Base-by-base conservation (phyloP, 352 stramenopile genomes). In the Pythium phragmiticola region DNA sequence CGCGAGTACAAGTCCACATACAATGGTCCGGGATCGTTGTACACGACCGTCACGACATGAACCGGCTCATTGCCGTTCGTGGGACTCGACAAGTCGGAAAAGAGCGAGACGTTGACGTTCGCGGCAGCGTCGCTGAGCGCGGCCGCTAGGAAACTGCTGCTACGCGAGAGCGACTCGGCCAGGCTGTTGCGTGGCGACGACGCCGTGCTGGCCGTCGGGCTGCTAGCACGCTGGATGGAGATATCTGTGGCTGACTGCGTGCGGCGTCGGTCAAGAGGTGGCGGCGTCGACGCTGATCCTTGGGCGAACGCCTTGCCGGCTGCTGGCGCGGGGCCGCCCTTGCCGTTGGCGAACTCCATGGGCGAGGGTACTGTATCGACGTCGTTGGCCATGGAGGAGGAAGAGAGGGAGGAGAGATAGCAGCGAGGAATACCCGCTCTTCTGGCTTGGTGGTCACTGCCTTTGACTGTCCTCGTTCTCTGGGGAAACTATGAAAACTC, bases 1-100 rank as follows among this genome's bases (percentile, higher is more conserved):
- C 82, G 74, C 4, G 85, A 94, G 70, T 85, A 90, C 57, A 94
- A 72, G 63, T 94, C 85, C 45, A 94, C 72, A 53, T 77, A 90
- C 23, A 94, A 57, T 5, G 85, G 80, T 0, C 77, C 83, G 0
- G 73, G 65, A 0, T 74, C 73, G 9, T 58, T 45, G 58, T 92
- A 92, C 23, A 82, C 59, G 28, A 94, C 72, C 17, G 75, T 68
- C 4, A 87, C 72, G 8, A 60, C 57, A 11, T 68, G 69, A 0
- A 69, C 70, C 8, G 72, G 73, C 3, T 69, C 60, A n/a, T 51
- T 63, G 19, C 65, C 26, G n/a, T 26, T 46, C 4, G 28, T 66
- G 0, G 64, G 56, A 34, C 76, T 75, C 13, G 72, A 57, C 7
- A 60, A 45, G 34, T 12, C 67, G 48, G 59, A 74, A 65, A 53